Percentiles rank a stretch among this genome's conserved stretches.
These are phyloP conservation scores for Diaporthe eres DNA, from an alignment of 2,329 filamentous ascomycete genomes.

Conservation along the genomic window DNA sequence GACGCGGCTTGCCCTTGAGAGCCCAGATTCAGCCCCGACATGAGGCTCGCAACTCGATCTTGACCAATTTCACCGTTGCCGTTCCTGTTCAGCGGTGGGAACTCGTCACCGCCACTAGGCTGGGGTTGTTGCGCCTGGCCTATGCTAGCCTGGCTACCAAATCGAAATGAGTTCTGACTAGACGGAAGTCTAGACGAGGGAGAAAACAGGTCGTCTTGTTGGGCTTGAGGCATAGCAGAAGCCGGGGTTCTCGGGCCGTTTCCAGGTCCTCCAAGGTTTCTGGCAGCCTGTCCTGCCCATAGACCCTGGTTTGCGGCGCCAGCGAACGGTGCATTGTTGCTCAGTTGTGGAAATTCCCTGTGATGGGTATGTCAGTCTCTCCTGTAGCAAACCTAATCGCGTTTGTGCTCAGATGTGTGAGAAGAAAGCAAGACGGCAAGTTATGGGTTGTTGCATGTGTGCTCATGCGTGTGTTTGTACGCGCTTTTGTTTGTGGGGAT, in stretches of 20 bases:
- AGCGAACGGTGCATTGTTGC: slow-evolving; percentile 66
- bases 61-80: slow-evolving; percentile 71
- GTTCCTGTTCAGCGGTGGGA: slow-evolving; percentile 72
- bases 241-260: slow-evolving; percentile 63
- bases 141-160: slow-evolving; percentile 62
- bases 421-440: background rate
- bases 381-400: background rate
- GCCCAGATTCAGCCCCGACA: slow-evolving; percentile 64
- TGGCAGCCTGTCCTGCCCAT: slow-evolving; percentile 66
- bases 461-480: background rate
- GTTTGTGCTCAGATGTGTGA: background rate
- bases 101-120: slow-evolving; percentile 69
- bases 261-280: slow-evolving; percentile 61
- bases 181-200: slow-evolving; percentile 54
- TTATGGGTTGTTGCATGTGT: background rate
- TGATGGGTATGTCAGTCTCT: slow-evolving; percentile 45
- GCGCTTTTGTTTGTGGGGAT: background rate
- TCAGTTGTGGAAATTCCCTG: slow-evolving; percentile 76
- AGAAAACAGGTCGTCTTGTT: slow-evolving; percentile 64
- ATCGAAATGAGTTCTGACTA: slow-evolving; percentile 65
- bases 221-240: slow-evolving; percentile 63
- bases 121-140: slow-evolving; percentile 63
- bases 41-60: slow-evolving; percentile 65
- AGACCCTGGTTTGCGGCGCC: slow-evolving; percentile 64
- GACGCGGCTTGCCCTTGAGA: slow-evolving; percentile 59